Percentiles rank a stretch among this genome's conserved stretches.
Evolutionary conservation across 345 rosid species (phyloP).

Genomic region (Lumnitzera racemosa): DNA sequence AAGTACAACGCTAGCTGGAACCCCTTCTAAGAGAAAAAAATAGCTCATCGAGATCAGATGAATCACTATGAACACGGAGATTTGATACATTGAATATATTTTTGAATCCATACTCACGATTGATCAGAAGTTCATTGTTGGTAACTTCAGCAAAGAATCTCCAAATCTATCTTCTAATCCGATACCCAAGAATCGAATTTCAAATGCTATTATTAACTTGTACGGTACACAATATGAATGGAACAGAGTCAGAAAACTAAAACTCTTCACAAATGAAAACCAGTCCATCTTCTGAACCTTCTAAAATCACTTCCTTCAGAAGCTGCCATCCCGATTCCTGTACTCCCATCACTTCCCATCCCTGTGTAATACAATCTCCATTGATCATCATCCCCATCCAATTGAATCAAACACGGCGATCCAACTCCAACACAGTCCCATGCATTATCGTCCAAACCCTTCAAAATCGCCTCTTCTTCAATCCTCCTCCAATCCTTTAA

Average conservation of each 20-base stretch:
- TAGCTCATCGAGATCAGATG: too few species aligned
- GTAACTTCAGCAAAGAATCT: too few species aligned
- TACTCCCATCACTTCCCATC: conserved; percentile 21
- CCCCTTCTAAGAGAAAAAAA: too few species aligned
- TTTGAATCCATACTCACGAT: too few species aligned
- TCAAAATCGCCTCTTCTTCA: conserved; percentile 19
- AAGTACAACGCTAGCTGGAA: too few species aligned
- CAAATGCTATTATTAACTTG: too few species aligned
- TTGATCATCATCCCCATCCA: conserved; percentile 27
- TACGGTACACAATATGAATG: not conserved
- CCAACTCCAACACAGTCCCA: conserved; percentile 37
- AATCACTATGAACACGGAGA: too few species aligned
- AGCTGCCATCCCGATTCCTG: conserved; percentile 41
- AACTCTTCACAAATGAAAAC: conserved; percentile 11
- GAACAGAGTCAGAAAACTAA: not conserved
- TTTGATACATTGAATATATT: too few species aligned
- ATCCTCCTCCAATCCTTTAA: conserved; percentile 32
- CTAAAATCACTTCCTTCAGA: conserved; percentile 21
- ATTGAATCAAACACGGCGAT: conserved; percentile 31
- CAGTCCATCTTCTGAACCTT: conserved; percentile 25
- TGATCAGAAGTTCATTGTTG: too few species aligned
- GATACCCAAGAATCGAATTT: too few species aligned
- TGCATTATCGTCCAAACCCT: conserved; percentile 14
- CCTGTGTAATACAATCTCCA: conserved; percentile 47
- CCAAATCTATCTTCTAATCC: too few species aligned